Base-by-base conservation (phyloP, 2,329 filamentous ascomycete genomes). In the Colletotrichum tofieldiae region DNA sequence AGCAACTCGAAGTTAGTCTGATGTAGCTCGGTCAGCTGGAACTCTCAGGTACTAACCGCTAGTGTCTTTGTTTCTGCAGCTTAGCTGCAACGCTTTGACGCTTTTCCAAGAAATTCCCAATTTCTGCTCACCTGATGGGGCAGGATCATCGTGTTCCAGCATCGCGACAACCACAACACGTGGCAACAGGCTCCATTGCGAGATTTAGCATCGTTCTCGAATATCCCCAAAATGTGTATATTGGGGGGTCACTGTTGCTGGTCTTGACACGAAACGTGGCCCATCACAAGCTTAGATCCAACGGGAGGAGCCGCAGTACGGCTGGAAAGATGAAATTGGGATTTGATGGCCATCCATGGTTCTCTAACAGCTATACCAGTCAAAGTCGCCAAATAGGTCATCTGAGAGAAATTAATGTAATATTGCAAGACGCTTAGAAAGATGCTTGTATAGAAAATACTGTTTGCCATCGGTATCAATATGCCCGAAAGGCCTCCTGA, bases 51-150 rank as follows among this genome's bases (percentile, higher is more conserved):
- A 39, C 32, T 32, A 26, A 20, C 3, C 9, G 18, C 9, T 16
- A 47, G 37, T 54, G 56, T 4, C 23, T 63, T 62, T 56, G 16
- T 32, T 29, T 23, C 14, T 29, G 18, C 55, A 32, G 39, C 64
- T 45, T 23, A 11, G 26, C 16, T 41, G n/a, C 20, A 2, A 41
- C 49, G 67, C 64, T 55, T 23, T 67, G 56, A 62, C 41, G 20
- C 1, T 29, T 16, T 26, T 26, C 32, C 32, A 14, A 20, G 12
- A 9, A 16, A 45, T 26, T 8, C 8, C 35, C 8, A 37, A 37
- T 8, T 37, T 8, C 35, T 37, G 35, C 37, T 43, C 61, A 65
- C 43, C 43, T 64, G 52, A 54, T 20, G 54, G 16, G 5, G n/a
- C n/a, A 8, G 12, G n/a, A 4, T 26, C 23, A 18, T n/a, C n/a